These are phyloP conservation scores for Gracilaria caudata DNA, from an alignment of 23 red algal species.

Conservation along the genomic window DNA sequence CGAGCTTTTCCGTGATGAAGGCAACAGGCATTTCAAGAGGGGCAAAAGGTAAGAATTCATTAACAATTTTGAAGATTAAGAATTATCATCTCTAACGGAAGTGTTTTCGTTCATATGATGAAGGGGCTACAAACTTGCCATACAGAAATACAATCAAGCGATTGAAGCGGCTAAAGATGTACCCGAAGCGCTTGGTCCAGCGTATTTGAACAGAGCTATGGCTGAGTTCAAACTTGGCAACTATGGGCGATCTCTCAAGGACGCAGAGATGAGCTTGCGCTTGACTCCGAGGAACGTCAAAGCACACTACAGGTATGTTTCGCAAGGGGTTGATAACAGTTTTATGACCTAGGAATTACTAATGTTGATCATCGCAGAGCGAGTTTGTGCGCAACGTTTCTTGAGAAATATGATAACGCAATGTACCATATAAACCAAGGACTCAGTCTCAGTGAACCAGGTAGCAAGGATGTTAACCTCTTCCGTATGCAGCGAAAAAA, in stretches of 20 bases:
- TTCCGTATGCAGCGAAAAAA: conserved; percentile 31
- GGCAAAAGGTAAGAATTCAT: conserved; percentile 18
- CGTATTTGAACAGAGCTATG: conserved; percentile 43
- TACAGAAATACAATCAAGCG: conserved; percentile 35
- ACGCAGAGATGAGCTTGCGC: conserved; percentile 3
- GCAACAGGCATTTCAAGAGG: conserved; percentile 57
- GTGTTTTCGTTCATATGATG: neutral
- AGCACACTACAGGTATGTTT: conserved; percentile 36
- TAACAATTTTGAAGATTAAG: too few species aligned
- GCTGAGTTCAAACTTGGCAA: conserved; percentile 65
- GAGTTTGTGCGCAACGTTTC: conserved; percentile 22
- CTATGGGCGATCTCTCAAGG: conserved; percentile 44
- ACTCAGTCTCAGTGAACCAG: conserved; percentile 25
- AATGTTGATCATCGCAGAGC: conserved; percentile 3
- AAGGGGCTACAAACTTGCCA: conserved; percentile 31
- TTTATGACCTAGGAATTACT: neutral
- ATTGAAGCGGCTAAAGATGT: conserved; percentile 31
- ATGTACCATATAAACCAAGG: conserved; percentile 13
- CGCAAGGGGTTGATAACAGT: neutral
- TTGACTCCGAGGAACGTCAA: conserved; percentile 13
- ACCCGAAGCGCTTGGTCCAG: conserved; percentile 21
- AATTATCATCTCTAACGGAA: neutral
- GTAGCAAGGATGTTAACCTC: neutral
- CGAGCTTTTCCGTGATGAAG: conserved; percentile 67
- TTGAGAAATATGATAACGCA: conserved; percentile 33